Evolutionary conservation across 106 monocot genomes (phyloP), one percentile per base, ranked within the genome.

Genomic region (Acorus gramineus): DNA sequence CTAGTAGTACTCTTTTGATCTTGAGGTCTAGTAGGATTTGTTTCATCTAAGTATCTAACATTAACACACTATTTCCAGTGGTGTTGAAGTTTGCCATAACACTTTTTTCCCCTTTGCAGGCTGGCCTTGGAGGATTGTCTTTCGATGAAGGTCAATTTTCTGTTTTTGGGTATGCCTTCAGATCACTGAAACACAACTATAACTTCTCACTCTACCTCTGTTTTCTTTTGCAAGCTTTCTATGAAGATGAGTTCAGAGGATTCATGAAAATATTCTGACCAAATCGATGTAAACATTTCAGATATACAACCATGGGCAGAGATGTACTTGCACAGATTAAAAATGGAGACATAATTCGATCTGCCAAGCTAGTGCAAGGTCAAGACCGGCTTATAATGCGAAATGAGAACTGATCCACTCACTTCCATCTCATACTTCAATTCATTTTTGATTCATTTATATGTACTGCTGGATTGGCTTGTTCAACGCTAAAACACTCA

Each of bases 111-210:
- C 14, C 13, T 48, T 0, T 69, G 43, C 79, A 94, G 93, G 70
- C 89, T 63, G 93, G 93, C 28, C 73, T 94, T 72, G 93, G 93
- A 71, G 89, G 93, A 49, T 66, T 89, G 62, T 89, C 93, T 50
- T 94, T 94, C 68, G 93, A 94, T 46, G 93, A 94, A 81, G 93
- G 93, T 5, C 93, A 94, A 69, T 94, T 94, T 74, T 94, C 93
- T 44, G 93, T 94, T 46, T 84, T 94, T 44, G 89, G 93, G 93
- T 94, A 86, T 46, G 64, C 5, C 49, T 48, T 56, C 13, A 56
- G 46, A 50, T 50, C 50, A 49, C 7, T 5, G 3, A 6, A 13
- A 63, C 28, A 28, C 28, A 28, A 28, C 28, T 28, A 28, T 28
- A 28, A 28, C 28, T 28, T 28, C 0, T 28, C 28, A 0, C 28